A percentile compares a stretch with the other conserved stretches of the same genome.
Evolutionary conservation across 768 basidiomycete genomes (phyloP).

Genomic region (Myochromella boudieri): DNA sequence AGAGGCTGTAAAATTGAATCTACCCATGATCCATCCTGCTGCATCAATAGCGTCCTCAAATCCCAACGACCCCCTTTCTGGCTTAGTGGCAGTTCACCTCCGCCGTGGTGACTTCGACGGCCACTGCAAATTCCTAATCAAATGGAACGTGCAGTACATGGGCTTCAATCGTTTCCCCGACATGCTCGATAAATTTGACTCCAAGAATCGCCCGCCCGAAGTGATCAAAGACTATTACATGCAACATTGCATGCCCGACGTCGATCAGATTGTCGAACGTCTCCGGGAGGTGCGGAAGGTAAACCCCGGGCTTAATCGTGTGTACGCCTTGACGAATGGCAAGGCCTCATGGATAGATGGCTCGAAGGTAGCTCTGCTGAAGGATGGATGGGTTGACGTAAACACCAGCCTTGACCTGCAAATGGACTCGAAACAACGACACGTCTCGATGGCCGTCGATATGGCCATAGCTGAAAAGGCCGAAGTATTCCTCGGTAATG

Average conservation of each 20-base stretch:
- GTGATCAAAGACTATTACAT: constrained; percentile 35
- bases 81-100: constrained; percentile 17
- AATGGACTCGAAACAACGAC: constrained; percentile 54
- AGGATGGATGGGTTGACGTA: constrained; percentile 46
- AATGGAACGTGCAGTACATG: constrained; percentile 14
- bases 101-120: constrained; percentile 19
- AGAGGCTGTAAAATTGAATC: constrained; percentile 11
- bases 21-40: constrained; percentile 4
- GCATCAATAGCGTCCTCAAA: background rate
- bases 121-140: constrained; percentile 12
- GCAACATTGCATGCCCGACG: constrained; percentile 52
- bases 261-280: constrained; percentile 46
- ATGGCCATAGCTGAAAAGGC: constrained; percentile 68
- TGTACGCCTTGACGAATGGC: constrained; percentile 71
- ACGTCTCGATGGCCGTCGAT: constrained; percentile 60
- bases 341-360: constrained; percentile 46
- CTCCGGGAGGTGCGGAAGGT: constrained; percentile 31
- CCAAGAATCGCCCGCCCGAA: constrained; percentile 13
- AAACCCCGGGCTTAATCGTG: constrained; percentile 34
- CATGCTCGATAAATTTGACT: constrained; percentile 29
- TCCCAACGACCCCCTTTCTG: background rate
- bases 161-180: constrained; percentile 17
- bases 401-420: constrained; percentile 54
- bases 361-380: constrained; percentile 38
- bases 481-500: constrained; percentile 69